Base-by-base conservation (phyloP, 2,329 filamentous ascomycete species). In the Tolypocladium ovalisporum region DNA sequence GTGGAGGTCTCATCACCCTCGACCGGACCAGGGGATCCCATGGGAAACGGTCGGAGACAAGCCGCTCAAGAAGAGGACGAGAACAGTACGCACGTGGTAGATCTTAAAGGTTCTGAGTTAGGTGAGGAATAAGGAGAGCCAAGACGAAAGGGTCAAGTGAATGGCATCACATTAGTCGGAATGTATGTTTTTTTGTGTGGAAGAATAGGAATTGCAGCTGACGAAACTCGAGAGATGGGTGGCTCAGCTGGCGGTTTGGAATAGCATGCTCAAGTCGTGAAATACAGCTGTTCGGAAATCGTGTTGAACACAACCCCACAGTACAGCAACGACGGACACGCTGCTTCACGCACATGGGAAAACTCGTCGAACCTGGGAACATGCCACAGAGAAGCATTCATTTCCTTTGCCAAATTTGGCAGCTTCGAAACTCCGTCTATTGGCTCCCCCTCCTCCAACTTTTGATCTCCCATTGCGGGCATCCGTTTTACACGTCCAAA, bases 371-470 rank as follows among this genome's bases (percentile, higher is more conserved):
- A 15, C 24, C 3, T 32, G 44, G 19, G 4, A 29, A 32, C 17
- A 49, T n/a, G 44, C 44, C 44, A 49, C 17, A 49, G 44, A 49
- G 47, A 51, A 51, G 47, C 35, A 52, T 22, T 57, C 55, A 56
- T 54, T 59, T 52, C 29, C 36, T 55, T 54, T 57, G 35, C 54
- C 54, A 42, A 49, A 32, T 6, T 49, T 32, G 27, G 35, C 51
- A 56, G 39, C 47, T 59, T 57, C 60, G 56, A 57, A 52, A 55
- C 52, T 54, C 55, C 52, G 53, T 60, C 60, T 62, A 62, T 56
- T 40, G 49, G 39, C 56, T 51, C n/a, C 53, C n/a, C 53, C 6
- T 47, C 44, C 42, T 7, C 54, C 44, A 37, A 52, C 32, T 52
- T 22, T 42, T 52, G 39, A 4, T 12, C 13, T 17, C 52, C 40